Evolutionary conservation across 2,329 filamentous ascomycete genomes (phyloP).

Genomic region (Fonsecaea monophora): DNA sequence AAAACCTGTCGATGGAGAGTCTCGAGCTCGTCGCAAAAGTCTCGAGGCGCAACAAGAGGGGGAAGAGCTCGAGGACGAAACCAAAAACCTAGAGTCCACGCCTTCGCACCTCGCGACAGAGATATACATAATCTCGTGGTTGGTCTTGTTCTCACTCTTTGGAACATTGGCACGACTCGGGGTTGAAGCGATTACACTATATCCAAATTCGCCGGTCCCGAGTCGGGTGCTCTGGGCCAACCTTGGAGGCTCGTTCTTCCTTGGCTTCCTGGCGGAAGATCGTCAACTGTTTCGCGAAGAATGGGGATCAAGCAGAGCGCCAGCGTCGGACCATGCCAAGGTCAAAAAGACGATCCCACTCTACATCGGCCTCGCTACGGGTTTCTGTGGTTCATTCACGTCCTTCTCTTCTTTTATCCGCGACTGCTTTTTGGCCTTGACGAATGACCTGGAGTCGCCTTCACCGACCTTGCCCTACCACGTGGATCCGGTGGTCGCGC

Average conservation of each 20-base stretch:
- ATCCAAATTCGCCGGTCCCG: conserved; percentile 74
- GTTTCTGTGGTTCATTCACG: conserved; percentile 87
- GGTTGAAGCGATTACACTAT: conserved; percentile 75
- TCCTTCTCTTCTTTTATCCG: conserved; percentile 83
- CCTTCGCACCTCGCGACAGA: conserved; percentile 20
- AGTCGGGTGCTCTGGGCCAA: conserved; percentile 84
- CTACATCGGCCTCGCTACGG: conserved; percentile 81
- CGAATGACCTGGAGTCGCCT: conserved; percentile 68
- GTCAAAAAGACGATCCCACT: conserved; percentile 81
- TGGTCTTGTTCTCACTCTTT: conserved; percentile 79
- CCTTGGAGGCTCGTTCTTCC: conserved; percentile 74
- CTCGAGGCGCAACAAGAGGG: conserved; percentile 27
- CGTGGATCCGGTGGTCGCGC: conserved; percentile 45
- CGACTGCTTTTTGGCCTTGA: conserved; percentile 76
- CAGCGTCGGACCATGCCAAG: conserved; percentile 23
- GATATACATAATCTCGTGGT: conserved; percentile 68
- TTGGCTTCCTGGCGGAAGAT: conserved; percentile 83
- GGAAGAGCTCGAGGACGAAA: conserved; percentile 8
- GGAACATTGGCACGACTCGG: conserved; percentile 81
- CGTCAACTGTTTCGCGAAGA: conserved; percentile 67
- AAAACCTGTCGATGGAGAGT: conserved; percentile 26
- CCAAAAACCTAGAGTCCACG: background rate
- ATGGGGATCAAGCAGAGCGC: conserved; percentile 42
- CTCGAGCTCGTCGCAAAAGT: conserved; percentile 11
- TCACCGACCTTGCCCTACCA: conserved; percentile 50